These are phyloP conservation scores for Glutinoglossum americanum DNA, from an alignment of 495 filamentous ascomycete genomes.

Conservation along the genomic window DNA sequence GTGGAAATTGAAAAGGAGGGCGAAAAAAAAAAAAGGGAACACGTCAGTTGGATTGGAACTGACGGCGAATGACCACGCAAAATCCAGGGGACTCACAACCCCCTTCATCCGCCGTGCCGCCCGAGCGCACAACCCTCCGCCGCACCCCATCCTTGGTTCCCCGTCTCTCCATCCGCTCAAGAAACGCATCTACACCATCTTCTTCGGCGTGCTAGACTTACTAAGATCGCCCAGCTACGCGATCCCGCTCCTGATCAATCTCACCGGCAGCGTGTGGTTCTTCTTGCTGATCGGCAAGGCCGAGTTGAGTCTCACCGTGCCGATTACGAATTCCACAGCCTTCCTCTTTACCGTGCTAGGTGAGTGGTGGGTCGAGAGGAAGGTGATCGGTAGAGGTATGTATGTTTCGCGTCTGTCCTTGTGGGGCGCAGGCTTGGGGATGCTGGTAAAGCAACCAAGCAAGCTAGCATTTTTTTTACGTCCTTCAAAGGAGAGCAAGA, in stretches of 20 bases:
- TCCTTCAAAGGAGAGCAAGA: too few species aligned
- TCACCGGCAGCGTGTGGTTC: conserved; percentile 95
- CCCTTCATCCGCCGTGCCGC: conserved; percentile 56
- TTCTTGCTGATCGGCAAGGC: conserved; percentile 85
- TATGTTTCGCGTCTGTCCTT: conserved; percentile 5
- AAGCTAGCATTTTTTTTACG: too few species aligned
- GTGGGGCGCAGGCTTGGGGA: not conserved
- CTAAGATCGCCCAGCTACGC: conserved; percentile 65
- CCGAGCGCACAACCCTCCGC: conserved; percentile 28
- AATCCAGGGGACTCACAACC: conserved; percentile 31
- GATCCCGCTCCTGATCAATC: conserved; percentile 64
- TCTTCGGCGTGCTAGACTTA: conserved; percentile 59
- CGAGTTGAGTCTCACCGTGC: conserved; percentile 81
- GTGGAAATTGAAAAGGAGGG: too few species aligned
- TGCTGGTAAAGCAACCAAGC: too few species aligned
- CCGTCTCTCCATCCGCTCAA: conserved; percentile 28
- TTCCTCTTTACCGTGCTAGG: conserved; percentile 90
- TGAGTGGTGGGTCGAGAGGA: conserved; percentile 86
- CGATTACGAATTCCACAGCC: conserved; percentile 80
- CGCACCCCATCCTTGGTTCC: conserved; percentile 28
- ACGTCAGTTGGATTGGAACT: too few species aligned
- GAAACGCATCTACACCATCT: conserved; percentile 29
- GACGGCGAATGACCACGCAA: conserved; percentile 16
- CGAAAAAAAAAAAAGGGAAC: too few species aligned
- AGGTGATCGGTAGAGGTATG: conserved; percentile 59